Base-by-base conservation (phyloP, 1,139 yeast species). In the Yamadazyma conglobata region DNA sequence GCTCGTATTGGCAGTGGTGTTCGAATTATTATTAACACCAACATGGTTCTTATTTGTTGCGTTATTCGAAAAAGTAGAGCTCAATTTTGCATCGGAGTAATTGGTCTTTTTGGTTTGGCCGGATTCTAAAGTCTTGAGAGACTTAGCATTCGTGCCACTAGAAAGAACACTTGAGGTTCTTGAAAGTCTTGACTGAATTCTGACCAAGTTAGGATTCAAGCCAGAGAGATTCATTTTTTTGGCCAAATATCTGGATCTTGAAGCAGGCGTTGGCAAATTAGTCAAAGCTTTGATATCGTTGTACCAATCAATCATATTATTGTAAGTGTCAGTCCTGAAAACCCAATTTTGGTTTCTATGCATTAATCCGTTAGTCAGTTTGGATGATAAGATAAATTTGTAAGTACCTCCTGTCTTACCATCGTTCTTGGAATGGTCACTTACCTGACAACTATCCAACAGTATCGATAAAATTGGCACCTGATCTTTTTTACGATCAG, bases 301-400 rank as follows among this genome's bases (percentile, higher is more conserved):
- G 55, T 75, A 86, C 98, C 98, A 91, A 16, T 70, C 74, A 49
- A 82, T 77, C 89, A 88, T 83, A 28, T 73, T 64, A 27, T 78
- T 81, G 48, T 83, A 83, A 27, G 82, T 74, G 49, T 84, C 89
- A 15, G 94, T 81, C 47, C 95, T 72, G 62, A 91, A 89, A 8
- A 88, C 95, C 87, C 93, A 88, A 49, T 87, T 88, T 59, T 89
- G 96, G 31, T 87, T 85, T 49, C 87, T 73, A 43, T 82, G 83
- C 50, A 67, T 65, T 39, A 67, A 51, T 8, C 89, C 88, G 43
- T 76, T 76, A 44, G 82, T 79, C 57, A 55, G 65, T 45, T 80
- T 84, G 15, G 93, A 82, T 40, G 74, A 74, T 38, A 91, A 66
- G 13, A 87, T 84, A 58, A 91, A 91, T 58, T 87, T 88, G 60